Base-by-base conservation (phyloP, 2,329 filamentous ascomycete genomes). In the Coleophoma eucalyptorum region DNA sequence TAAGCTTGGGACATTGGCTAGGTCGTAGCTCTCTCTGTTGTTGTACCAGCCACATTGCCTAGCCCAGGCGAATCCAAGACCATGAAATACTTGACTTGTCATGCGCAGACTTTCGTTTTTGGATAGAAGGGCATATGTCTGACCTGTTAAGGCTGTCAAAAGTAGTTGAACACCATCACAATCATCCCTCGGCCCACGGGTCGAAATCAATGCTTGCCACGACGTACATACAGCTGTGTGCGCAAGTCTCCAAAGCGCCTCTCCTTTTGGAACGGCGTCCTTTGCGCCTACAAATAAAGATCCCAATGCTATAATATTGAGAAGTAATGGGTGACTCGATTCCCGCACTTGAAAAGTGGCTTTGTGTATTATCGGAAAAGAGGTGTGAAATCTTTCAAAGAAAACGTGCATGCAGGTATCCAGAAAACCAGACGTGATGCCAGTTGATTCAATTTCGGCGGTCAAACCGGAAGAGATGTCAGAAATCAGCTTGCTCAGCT, bases 401-500 rank as follows among this genome's bases (percentile, higher is more conserved):
- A 74, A 74, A 66, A 73, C 72, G 49, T 74, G 71, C 18, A 74
- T 56, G 53, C 71, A 73, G 52, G 71, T 69, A 42, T 74, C 71
- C 8, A 74, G 62, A 44, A 74, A 74, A 21, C 70, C 66, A 1
- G 71, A 74, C 16, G 69, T 74, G 35, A 73, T 69, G 1, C 67
- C 71, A 1, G 64, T 71, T 16, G 66, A 64, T 52, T 72, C 69
- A 19, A 72, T 66, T 13, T 69, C 71, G 12, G 69, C 68, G 4
- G 70, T 72, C 16, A 74, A 64, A 47, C 68, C 71, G 2, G 67
- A 70, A 10, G 70, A 73, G 66, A 72, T 45, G 13, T 42, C 37
- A 18, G 35, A 50, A 46, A 35, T 50, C n/a, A 53, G 31, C 43
- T 41, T 41, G 41, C 45, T 50, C 48, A 54, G 46, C 15, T 54